These are phyloP conservation scores for Penium margaritaceum DNA, from an alignment of 139 green algal genomes.

Conservation along the genomic window DNA sequence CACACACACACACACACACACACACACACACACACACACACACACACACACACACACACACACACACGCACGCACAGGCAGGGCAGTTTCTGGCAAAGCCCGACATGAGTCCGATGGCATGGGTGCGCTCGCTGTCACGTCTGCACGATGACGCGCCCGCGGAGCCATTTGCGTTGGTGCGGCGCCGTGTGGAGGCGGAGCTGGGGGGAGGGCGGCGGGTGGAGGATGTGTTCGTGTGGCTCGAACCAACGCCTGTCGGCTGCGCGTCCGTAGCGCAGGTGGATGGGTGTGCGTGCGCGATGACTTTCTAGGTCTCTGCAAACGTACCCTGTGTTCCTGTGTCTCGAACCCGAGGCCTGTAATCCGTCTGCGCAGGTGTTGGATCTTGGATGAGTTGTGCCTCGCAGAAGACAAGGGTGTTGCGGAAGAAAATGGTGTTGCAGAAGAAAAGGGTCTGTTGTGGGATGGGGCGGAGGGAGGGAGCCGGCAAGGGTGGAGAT, in stretches of 20 bases:
- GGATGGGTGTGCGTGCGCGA: not conserved
- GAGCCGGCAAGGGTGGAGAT: no score
- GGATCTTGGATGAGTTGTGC: not conserved
- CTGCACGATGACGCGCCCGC: constrained; percentile 42
- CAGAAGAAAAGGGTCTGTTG: no score
- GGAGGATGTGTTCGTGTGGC: constrained; percentile 22
- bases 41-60: not conserved
- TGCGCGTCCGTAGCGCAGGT: constrained; percentile 49
- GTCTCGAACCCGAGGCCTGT: not conserved
- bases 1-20: not conserved
- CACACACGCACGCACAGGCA: constrained; percentile 1
- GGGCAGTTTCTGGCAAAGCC: constrained; percentile 48
- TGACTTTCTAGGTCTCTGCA: not conserved
- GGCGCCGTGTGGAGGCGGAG: constrained; percentile 23
- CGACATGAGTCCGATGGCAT: constrained; percentile 40
- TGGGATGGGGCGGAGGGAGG: no score
- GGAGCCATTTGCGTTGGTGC: constrained; percentile 25
- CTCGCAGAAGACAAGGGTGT: constrained; percentile 11
- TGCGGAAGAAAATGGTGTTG: constrained; percentile 20
- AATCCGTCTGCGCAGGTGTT: constrained; percentile 11
- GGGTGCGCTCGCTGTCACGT: constrained; percentile 19
- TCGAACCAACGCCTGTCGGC: constrained; percentile 36
- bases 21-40: not conserved
- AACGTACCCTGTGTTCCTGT: not conserved
- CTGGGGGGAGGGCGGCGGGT: constrained; percentile 11